phyloP scores from a whole-genome alignment of 768 basidiomycete species.

The Phlegmacium glaucopus region DNA sequence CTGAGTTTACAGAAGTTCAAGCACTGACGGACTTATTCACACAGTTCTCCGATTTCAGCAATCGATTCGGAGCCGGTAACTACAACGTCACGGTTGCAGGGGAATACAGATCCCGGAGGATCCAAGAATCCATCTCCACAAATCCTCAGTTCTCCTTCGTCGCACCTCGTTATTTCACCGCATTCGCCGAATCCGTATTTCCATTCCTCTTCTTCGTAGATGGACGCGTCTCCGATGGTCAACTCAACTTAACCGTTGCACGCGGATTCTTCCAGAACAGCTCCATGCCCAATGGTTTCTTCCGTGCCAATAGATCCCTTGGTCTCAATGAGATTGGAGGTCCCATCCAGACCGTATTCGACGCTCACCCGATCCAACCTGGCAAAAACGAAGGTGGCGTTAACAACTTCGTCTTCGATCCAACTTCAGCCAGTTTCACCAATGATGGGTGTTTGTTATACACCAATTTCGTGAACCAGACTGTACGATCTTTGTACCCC shows the following conservation, averaged over 20 bases:
- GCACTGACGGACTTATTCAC: neutral
- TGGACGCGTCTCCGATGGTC: conserved; percentile 11
- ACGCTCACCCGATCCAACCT: too few relatives aligned
- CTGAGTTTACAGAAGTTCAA: neutral
- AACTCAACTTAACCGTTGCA: conserved; percentile 11
- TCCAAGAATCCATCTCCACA: conserved; percentile 18
- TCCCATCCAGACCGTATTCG: too few relatives aligned
- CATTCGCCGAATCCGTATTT: conserved; percentile 13
- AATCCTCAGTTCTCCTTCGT: conserved; percentile 17
- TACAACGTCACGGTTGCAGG: conserved; percentile 18
- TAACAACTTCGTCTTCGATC: too few relatives aligned
- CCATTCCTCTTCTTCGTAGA: conserved; percentile 17
- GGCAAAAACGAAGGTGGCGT: too few relatives aligned
- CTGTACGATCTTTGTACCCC: too few relatives aligned
- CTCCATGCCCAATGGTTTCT: neutral
- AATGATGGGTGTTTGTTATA: too few relatives aligned
- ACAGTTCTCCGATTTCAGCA: conserved; percentile 13
- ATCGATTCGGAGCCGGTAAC: conserved; percentile 17
- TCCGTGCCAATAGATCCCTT: neutral
- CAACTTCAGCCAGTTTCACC: too few relatives aligned
- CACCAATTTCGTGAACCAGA: too few relatives aligned
- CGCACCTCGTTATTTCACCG: conserved; percentile 16
- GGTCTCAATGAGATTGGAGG: too few relatives aligned
- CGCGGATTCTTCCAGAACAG: conserved; percentile 9
- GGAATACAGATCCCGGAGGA: conserved; percentile 14